Conservation (phyloP, 352 stramenopile genomes). For the Globisporangium barbulae region DNA sequence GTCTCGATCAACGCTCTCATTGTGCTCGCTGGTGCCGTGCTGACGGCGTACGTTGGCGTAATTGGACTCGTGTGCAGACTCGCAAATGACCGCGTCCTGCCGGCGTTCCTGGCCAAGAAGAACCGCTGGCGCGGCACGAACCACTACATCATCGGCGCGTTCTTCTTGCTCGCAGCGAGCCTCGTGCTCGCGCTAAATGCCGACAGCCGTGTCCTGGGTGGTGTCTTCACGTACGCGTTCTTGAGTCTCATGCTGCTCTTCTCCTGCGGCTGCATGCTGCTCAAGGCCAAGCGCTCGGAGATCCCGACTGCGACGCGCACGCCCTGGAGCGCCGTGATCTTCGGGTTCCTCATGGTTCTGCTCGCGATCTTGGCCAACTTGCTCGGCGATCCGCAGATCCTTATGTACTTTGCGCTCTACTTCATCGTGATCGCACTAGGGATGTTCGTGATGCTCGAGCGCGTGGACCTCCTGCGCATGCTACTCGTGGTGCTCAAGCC, state of each 20-base stretch:
- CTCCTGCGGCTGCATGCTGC: constrained; percentile 71
- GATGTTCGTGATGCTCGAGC: constrained; percentile 55
- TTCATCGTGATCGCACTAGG: constrained; percentile 35
- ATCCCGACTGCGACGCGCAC: constrained; percentile 68
- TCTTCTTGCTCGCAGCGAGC: constrained; percentile 61
- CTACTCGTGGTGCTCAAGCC: constrained; percentile 32
- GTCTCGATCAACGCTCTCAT: constrained; percentile 83
- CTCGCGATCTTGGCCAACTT: constrained; percentile 48
- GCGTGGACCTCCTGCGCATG: constrained; percentile 35
- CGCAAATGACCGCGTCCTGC: constrained; percentile 60
- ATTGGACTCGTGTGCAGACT: constrained; percentile 68
- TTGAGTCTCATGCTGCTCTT: constrained; percentile 83
- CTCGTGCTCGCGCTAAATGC: constrained; percentile 70
- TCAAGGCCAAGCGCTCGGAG: constrained; percentile 81
- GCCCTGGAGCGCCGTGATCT: constrained; percentile 39
- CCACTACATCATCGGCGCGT: constrained; percentile 76
- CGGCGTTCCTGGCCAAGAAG: constrained; percentile 41
- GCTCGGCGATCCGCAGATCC: constrained; percentile 38
- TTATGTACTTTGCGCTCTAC: constrained; percentile 57
- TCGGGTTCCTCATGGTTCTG: constrained; percentile 43
- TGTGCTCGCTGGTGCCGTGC: constrained; percentile 75
- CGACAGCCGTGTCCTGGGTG: constrained; percentile 65
- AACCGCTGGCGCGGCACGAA: constrained; percentile 66
- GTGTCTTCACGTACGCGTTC: constrained; percentile 88
- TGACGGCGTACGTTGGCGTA: constrained; percentile 83